Conservation (phyloP, 202 grass and related monocot genomes). For the Cymbopogon flexuosus region DNA sequence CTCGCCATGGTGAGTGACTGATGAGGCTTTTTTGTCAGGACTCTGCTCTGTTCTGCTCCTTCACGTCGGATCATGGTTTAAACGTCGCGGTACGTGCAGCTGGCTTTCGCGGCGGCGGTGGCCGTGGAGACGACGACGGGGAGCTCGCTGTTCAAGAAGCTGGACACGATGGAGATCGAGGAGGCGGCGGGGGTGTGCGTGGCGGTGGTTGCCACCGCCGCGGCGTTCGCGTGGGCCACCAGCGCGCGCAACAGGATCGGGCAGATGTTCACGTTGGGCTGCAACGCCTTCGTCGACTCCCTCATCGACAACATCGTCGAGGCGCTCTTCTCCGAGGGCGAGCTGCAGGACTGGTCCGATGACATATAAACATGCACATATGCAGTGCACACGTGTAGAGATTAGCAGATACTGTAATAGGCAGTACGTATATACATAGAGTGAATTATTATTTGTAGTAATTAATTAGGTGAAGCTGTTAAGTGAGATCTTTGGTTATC, state of each 20-base stretch:
- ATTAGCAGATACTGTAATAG: neutral
- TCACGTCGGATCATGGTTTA: neutral
- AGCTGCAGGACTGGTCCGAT: constrained; percentile 82
- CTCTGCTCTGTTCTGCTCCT: too few relatives aligned
- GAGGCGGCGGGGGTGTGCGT: constrained; percentile 74
- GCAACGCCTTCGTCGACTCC: constrained; percentile 83
- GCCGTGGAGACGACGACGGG: constrained; percentile 75
- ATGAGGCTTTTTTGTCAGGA: too few relatives aligned
- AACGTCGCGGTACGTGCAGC: constrained; percentile 12
- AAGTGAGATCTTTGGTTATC: neutral
- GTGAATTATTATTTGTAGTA: neutral
- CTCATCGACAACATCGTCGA: constrained; percentile 96
- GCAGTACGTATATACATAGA: constrained; percentile 11
- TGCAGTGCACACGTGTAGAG: neutral
- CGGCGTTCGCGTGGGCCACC: constrained; percentile 70
- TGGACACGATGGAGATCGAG: constrained; percentile 71
- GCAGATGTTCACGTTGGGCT: constrained; percentile 68
- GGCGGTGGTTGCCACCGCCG: constrained; percentile 63
- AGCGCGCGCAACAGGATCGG: constrained; percentile 71
- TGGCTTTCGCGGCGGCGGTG: constrained; percentile 69
- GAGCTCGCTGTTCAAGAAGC: constrained; percentile 90
- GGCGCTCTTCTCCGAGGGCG: constrained; percentile 73
- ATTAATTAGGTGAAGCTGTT: neutral
- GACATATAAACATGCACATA: constrained; percentile 30
- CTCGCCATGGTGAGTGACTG: constrained; percentile 68